Conservation (phyloP, 257 asterid species). For the Voacanga thouarsii region DNA sequence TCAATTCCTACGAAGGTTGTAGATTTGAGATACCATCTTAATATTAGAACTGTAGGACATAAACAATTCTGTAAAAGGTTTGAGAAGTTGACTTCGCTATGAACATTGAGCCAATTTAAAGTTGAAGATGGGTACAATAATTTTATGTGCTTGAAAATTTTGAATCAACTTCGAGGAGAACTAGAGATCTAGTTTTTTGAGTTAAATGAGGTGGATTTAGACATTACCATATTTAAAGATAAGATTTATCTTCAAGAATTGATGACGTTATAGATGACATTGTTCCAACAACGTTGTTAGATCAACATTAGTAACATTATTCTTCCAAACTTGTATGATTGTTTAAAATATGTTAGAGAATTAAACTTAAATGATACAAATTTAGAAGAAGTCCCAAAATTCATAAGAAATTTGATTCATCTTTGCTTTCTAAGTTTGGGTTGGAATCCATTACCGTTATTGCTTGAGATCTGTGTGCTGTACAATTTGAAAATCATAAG, state of each 20-base stretch:
- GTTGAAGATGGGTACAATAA: neutral
- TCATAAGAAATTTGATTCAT: neutral
- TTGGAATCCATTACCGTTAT: conserved; percentile 11
- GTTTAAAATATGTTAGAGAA: no score
- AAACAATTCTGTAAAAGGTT: neutral
- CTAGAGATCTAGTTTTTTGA: no score
- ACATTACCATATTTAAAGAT: no score
- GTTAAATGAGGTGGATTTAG: no score
- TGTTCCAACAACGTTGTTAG: no score
- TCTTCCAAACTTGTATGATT: no score
- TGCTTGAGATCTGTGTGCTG: conserved; percentile 5
- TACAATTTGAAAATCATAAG: conserved; percentile 20
- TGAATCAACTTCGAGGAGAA: no score
- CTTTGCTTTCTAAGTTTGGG: conserved; percentile 20
- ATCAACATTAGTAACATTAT: no score
- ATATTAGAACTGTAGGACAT: neutral
- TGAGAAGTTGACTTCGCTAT: neutral
- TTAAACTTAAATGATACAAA: neutral
- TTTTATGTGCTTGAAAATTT: no score
- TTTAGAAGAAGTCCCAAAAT: neutral
- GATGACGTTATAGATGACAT: no score
- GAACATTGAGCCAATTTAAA: neutral
- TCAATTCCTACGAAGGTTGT: conserved; percentile 17
- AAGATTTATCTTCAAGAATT: no score
- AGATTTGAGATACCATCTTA: conserved; percentile 21